Evolutionary conservation across 257 asterid genomes (phyloP).

Genomic region (Forsythia suspensa): DNA sequence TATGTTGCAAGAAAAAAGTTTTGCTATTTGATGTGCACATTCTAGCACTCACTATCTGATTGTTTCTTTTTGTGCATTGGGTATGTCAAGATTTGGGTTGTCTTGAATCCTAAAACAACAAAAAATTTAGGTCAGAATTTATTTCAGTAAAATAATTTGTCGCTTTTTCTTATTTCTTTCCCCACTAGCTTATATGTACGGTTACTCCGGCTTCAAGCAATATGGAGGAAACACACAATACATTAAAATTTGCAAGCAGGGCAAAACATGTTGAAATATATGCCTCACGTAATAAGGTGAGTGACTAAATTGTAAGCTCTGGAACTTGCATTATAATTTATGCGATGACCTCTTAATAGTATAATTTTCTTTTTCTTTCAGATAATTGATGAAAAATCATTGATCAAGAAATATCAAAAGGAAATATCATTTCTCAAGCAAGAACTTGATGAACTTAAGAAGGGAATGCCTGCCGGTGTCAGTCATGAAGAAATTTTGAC

Average conservation of each 20-base stretch:
- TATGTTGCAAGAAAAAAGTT: background rate
- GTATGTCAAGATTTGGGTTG: constrained; percentile 13
- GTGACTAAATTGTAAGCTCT: constrained; percentile 22
- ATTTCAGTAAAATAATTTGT: constrained; percentile 12
- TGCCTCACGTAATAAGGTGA: constrained; percentile 94
- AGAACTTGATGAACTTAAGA: constrained; percentile 85
- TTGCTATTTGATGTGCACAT: constrained; percentile 8
- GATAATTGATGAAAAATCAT: constrained; percentile 97
- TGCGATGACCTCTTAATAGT: constrained; percentile 15
- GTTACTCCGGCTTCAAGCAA: constrained; percentile 98
- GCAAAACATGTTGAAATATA: constrained; percentile 90
- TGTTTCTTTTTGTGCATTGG: constrained; percentile 21
- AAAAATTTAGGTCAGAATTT: constrained; percentile 5
- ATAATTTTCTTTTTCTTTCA: constrained; percentile 30
- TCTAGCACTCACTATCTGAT: constrained; percentile 9
- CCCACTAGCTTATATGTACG: constrained; percentile 84
- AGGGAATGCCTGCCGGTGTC: constrained; percentile 77
- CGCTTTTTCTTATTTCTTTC: constrained; percentile 22
- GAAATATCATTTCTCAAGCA: constrained; percentile 85
- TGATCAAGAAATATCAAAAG: constrained; percentile 96
- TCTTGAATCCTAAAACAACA: background rate
- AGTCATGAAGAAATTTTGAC: constrained; percentile 84
- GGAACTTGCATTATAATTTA: constrained; percentile 12
- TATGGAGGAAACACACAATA: constrained; percentile 97
- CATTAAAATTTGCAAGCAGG: constrained; percentile 97